Percentiles rank a stretch among this genome's conserved stretches.
Conservation (phyloP, 345 rosid species). For the Sapria himalayana region DNA sequence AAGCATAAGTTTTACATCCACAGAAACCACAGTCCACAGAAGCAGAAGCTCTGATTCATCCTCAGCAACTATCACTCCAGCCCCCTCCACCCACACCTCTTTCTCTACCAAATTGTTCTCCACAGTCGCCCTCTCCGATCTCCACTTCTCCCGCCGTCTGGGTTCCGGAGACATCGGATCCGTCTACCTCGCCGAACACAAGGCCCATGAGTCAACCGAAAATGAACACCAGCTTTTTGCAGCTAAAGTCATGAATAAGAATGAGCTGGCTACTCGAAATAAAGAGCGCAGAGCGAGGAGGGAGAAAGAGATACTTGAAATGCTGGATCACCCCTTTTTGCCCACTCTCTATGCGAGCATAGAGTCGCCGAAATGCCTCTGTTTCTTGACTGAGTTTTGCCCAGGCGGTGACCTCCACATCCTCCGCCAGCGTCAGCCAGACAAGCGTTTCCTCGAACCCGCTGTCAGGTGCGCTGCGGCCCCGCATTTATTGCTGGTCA, state of each 20-base stretch:
- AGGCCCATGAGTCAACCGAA: slow-evolving; percentile 11
- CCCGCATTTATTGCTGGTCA: slow-evolving; percentile 11
- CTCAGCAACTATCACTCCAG: slow-evolving; percentile 50
- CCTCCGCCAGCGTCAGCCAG: slow-evolving; percentile 67
- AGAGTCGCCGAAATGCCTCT: slow-evolving; percentile 65
- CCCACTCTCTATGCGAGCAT: slow-evolving; percentile 59
- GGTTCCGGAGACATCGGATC: slow-evolving; percentile 94
- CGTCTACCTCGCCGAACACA: slow-evolving; percentile 60
- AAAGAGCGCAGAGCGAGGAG: slow-evolving; percentile 76
- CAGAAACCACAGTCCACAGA: slow-evolving; percentile 33
- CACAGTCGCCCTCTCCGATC: slow-evolving; percentile 48
- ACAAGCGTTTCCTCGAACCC: slow-evolving; percentile 59
- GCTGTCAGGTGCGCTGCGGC: slow-evolving; percentile 50
- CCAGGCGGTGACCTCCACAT: slow-evolving; percentile 97
- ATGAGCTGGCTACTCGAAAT: slow-evolving; percentile 53
- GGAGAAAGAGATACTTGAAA: slow-evolving; percentile 63
- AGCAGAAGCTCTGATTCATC: slow-evolving; percentile 56
- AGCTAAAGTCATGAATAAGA: slow-evolving; percentile 85
- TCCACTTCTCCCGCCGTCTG: slow-evolving; percentile 55
- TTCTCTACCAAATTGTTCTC: slow-evolving; percentile 27
- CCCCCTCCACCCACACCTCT: slow-evolving; percentile 40
- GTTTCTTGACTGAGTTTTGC: slow-evolving; percentile 80
- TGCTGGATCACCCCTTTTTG: slow-evolving; percentile 72
- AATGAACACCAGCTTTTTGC: slow-evolving; percentile 16
- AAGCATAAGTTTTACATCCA: slow-evolving; percentile 73